A percentile compares a stretch with the other conserved stretches of the same genome.
Evolutionary conservation across 192 early-diverging fungal species (phyloP).

Genomic region (Umbelopsis vinacea): DNA sequence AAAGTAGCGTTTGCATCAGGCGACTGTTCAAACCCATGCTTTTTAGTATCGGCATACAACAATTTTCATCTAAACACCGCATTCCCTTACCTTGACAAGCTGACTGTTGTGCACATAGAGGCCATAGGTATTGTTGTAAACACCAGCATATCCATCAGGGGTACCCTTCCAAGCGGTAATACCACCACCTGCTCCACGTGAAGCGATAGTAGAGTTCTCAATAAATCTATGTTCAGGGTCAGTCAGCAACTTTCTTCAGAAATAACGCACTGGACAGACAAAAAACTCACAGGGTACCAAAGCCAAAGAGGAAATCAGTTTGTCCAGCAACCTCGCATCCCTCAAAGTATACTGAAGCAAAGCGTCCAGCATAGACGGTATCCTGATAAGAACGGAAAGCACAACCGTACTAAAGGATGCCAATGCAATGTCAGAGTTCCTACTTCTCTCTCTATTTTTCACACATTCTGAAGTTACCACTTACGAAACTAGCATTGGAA

Average conservation of each 20-base stretch:
- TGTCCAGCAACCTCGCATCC: conserved; percentile 23
- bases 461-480: background rate
- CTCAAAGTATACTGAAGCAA: conserved; percentile 17
- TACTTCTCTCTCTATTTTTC: background rate
- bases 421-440: background rate
- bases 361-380: conserved; percentile 20
- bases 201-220: conserved; percentile 25
- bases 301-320: conserved; percentile 19
- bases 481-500: conserved; percentile 26
- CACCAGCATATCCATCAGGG: conserved; percentile 22
- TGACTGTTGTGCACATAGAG: conserved; percentile 13
- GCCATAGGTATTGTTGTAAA: conserved; percentile 7
- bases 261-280: too few species aligned
- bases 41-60: background rate
- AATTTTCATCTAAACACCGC: background rate
- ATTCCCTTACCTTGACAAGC: conserved; percentile 2
- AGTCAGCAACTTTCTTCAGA: too few species aligned
- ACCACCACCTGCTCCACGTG: conserved; percentile 13
- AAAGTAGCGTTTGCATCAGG: conserved; percentile 25
- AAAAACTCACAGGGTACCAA: conserved; percentile 19
- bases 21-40: background rate
- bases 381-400: conserved; percentile 23
- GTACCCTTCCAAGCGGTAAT: conserved; percentile 25
- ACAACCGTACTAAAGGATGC: conserved; percentile 10
- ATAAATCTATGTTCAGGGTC: background rate